Conservation (phyloP, 1,284 basidiomycete genomes). For the Austroboletus novae-zelandiae region DNA sequence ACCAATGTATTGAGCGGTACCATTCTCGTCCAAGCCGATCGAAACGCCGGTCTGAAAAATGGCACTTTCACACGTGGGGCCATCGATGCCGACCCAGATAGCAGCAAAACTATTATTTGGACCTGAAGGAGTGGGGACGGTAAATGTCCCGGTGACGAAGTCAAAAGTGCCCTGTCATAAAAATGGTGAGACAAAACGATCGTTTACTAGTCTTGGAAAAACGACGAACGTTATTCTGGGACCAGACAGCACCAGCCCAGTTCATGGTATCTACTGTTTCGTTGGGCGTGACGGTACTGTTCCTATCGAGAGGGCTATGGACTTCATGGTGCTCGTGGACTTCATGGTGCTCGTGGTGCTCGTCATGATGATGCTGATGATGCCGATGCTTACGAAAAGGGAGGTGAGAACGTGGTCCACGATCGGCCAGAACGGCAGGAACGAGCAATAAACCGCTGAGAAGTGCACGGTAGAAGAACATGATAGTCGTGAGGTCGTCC, state of each 20-base stretch:
- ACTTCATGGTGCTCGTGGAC: background rate
- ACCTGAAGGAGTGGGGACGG: constrained; percentile 8
- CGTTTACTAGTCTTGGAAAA: background rate
- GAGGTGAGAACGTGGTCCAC: background rate
- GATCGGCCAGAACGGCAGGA: constrained; percentile 1
- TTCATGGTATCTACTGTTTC: background rate
- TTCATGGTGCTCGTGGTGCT: background rate
- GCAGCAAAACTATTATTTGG: background rate
- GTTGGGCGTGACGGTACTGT: too few relatives aligned
- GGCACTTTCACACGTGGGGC: background rate
- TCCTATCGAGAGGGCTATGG: too few relatives aligned
- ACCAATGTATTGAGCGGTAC: constrained; percentile 8
- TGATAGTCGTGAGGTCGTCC: background rate
- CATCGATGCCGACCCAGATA: constrained; percentile 13
- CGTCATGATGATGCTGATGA: background rate
- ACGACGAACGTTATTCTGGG: constrained; percentile 1
- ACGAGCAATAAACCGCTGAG: constrained; percentile 1
- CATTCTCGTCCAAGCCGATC: background rate
- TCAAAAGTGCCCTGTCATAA: constrained; percentile 8
- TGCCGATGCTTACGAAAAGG: background rate
- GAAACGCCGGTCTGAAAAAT: constrained; percentile 7
- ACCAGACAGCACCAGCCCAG: constrained; percentile 12
- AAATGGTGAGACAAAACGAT: background rate
- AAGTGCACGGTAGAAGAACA: constrained; percentile 1
- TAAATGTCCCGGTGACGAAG: constrained; percentile 7